These are phyloP conservation scores for Leersia perrieri DNA, from an alignment of 176 grass and related monocot species.

Conservation along the genomic window DNA sequence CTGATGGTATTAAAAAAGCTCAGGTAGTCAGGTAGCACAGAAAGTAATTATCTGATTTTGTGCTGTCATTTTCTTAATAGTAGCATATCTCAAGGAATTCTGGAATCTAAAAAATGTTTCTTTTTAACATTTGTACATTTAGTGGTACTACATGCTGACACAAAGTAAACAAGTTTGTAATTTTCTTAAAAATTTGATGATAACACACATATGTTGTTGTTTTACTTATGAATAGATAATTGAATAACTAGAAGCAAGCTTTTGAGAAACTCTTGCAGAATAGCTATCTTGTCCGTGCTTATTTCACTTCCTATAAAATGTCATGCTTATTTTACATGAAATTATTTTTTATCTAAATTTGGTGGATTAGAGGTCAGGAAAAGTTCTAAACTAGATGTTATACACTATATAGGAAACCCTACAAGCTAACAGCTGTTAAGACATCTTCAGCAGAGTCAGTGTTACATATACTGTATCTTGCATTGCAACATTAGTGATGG, in stretches of 20 bases:
- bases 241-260: not conserved
- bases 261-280: constrained; percentile 1
- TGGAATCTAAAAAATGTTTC: not conserved
- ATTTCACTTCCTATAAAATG: not conserved
- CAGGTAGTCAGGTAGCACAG: constrained; percentile 75
- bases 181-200: not conserved
- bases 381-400: constrained; percentile 8
- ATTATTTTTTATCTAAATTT: not conserved
- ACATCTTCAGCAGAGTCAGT: not conserved
- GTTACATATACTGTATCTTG: constrained; percentile 9
- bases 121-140: not conserved
- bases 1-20: constrained; percentile 68
- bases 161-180: not conserved
- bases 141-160: not conserved
- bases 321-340: not conserved
- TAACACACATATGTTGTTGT: not conserved
- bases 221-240: not conserved
- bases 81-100: not conserved
- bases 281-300: not conserved
- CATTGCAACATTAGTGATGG: not conserved
- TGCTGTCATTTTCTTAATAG: not conserved
- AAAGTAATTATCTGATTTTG: not conserved
- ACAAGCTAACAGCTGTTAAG: not conserved
- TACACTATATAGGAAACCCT: not conserved
- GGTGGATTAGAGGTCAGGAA: not conserved